Base-by-base conservation (phyloP, 108 stramenopile species). In the Craspedostauros australis region DNA sequence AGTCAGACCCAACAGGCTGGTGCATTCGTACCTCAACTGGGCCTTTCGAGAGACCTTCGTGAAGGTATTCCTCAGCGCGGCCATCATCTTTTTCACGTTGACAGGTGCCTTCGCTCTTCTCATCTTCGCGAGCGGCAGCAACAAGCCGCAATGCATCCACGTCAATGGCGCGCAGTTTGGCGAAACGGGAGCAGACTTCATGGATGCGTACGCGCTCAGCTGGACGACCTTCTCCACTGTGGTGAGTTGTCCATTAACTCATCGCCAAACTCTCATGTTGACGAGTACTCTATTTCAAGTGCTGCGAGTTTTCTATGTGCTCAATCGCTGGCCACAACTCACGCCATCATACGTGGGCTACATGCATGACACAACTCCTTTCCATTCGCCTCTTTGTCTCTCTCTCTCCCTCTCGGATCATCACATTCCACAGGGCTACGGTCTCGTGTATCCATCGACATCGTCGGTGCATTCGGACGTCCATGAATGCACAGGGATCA, bases 221-320 rank as follows among this genome's bases (percentile, higher is more conserved):
- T 79, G 77, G 77, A 79, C 77, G 8, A 74, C 72, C 30, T 79
- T 79, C 53, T 48, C 44, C 18, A 74, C 77, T 12, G 77, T 74
- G 40, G 62, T 52, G 51, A 2, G 60, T 45, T 11, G 4, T 51
- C 21, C 12, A 11, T 36, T 36, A 11, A 11, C 34, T 36, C 9
- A 36, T 12, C 12, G 12, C 12, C 12, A 12, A n/a, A 36, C 34
- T 11, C 11, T 11, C 34, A 36, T 11, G 34, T 36, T 12, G 12
- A 36, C 34, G 5, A 27, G n/a, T 24, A 21, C 1, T 20, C 5
- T n/a, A 8, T 9, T 11, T 47, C 12, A 6, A 22, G 14, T 1
- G 23, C 33, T 45, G n/a, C n/a, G n/a, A n/a, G n/a, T n/a, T n/a
- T n/a, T n/a, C n/a, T n/a, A n/a, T n/a, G n/a, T n/a, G n/a, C n/a